Percentiles rank a stretch among this genome's conserved stretches.
These are phyloP conservation scores for Effrenium voratum DNA, from an alignment of 73 alveolate genomes.

Conservation along the genomic window DNA sequence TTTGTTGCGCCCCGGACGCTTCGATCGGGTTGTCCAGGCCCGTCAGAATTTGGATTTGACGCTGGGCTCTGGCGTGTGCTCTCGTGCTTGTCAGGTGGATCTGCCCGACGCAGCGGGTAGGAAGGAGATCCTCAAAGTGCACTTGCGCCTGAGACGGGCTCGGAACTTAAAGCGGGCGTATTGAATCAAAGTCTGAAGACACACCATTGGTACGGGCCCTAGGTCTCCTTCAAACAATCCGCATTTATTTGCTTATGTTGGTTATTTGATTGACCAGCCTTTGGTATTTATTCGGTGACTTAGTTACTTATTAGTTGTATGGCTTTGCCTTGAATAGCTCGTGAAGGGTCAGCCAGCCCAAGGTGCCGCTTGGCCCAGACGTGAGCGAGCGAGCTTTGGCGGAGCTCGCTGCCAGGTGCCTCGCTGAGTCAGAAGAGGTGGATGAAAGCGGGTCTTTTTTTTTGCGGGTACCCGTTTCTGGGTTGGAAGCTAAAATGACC, in stretches of 20 bases:
- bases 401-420: conserved; percentile 12
- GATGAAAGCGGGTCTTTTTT: neutral
- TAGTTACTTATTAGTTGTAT: too few relatives aligned
- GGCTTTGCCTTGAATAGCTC: neutral
- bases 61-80: neutral
- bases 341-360: neutral
- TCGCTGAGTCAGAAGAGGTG: neutral
- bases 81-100: conserved; percentile 4
- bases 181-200: too few relatives aligned
- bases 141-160: conserved; percentile 66
- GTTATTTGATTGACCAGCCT: too few relatives aligned
- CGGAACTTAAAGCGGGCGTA: too few relatives aligned
- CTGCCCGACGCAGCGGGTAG: conserved; percentile 89
- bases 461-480: neutral
- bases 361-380: conserved; percentile 23
- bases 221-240: too few relatives aligned
- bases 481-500: neutral
- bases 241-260: too few relatives aligned
- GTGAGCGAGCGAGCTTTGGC: neutral
- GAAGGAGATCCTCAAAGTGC: conserved; percentile 79
- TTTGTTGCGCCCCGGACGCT: conserved; percentile 99
- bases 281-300: too few relatives aligned
- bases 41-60: neutral
- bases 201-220: too few relatives aligned
- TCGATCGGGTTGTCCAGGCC: conserved; percentile 97